Evolutionary conservation across 306 rosid species (phyloP).

Genomic region (Cicer arietinum): DNA sequence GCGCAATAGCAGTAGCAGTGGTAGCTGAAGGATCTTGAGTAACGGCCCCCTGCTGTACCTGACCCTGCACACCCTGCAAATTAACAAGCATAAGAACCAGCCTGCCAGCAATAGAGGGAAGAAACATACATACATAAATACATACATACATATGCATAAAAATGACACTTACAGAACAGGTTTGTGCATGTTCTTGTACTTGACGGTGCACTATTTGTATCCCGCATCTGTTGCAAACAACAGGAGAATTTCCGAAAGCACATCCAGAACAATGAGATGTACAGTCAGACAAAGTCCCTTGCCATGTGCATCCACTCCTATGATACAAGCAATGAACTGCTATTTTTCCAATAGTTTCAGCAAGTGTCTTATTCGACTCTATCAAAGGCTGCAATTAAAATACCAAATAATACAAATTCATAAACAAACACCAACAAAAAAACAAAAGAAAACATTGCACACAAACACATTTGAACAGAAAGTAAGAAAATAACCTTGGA

Average conservation of each 20-base stretch:
- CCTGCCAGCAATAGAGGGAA: slow-evolving; percentile 27
- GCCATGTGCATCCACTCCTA: slow-evolving; percentile 97
- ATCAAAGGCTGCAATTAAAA: slow-evolving; percentile 73
- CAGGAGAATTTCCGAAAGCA: slow-evolving; percentile 93
- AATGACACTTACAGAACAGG: slow-evolving; percentile 69
- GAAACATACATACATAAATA: background rate
- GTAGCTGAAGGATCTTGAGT: slow-evolving; percentile 59
- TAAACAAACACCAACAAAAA: slow-evolving; percentile 9
- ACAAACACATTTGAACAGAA: background rate
- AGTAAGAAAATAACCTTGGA: slow-evolving; percentile 70
- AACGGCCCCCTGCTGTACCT: slow-evolving; percentile 62
- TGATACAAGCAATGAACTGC: slow-evolving; percentile 92
- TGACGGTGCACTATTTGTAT: slow-evolving; percentile 91
- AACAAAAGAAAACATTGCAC: background rate
- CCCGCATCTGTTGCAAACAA: slow-evolving; percentile 91
- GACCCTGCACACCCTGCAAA: slow-evolving; percentile 81
- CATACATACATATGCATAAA: background rate
- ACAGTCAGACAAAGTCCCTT: slow-evolving; percentile 83
- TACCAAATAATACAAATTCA: slow-evolving; percentile 20
- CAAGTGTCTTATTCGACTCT: slow-evolving; percentile 80
- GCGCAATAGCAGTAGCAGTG: slow-evolving; percentile 49
- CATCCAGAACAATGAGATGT: slow-evolving; percentile 87
- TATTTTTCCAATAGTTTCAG: slow-evolving; percentile 90
- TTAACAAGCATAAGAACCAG: slow-evolving; percentile 41
- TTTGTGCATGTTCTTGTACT: slow-evolving; percentile 96